A percentile compares a stretch with the other conserved stretches of the same genome.
Evolutionary conservation across 2,329 filamentous ascomycete genomes (phyloP).

Genomic region (Ilyonectria destructans): DNA sequence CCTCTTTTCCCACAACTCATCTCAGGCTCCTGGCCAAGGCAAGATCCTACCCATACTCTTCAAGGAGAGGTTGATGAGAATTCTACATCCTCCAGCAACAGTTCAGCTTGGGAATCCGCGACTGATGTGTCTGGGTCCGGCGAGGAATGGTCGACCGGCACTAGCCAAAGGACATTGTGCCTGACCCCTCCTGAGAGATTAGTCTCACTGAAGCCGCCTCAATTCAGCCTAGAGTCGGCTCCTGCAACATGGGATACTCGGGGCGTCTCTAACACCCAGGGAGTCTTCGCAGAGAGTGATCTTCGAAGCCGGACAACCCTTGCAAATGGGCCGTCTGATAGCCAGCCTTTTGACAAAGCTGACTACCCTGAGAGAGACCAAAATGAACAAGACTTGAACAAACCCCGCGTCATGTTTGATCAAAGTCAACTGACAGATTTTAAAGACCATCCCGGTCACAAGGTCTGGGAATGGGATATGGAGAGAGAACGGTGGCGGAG

Average conservation of each 20-base stretch:
- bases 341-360: not conserved
- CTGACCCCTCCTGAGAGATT: not conserved
- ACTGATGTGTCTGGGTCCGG: not conserved
- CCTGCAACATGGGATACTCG: no score
- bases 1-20: not conserved
- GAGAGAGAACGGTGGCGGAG: slow-evolving; percentile 19
- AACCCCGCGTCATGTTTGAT: not conserved
- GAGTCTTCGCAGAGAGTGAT: not conserved
- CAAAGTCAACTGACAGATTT: slow-evolving; percentile 17
- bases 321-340: not conserved
- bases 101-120: not conserved
- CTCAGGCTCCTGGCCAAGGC: not conserved
- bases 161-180: not conserved
- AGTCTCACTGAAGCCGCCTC: no score
- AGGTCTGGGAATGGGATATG: slow-evolving; percentile 29
- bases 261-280: not conserved
- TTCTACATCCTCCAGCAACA: not conserved
- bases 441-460: slow-evolving; percentile 21
- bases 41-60: no score
- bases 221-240: not conserved
- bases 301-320: not conserved
- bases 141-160: not conserved
- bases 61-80: not conserved
- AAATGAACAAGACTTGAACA: not conserved
- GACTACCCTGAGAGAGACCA: no score